Conservation (phyloP, 352 stramenopile species). For the Phytopythium helicoides region DNA sequence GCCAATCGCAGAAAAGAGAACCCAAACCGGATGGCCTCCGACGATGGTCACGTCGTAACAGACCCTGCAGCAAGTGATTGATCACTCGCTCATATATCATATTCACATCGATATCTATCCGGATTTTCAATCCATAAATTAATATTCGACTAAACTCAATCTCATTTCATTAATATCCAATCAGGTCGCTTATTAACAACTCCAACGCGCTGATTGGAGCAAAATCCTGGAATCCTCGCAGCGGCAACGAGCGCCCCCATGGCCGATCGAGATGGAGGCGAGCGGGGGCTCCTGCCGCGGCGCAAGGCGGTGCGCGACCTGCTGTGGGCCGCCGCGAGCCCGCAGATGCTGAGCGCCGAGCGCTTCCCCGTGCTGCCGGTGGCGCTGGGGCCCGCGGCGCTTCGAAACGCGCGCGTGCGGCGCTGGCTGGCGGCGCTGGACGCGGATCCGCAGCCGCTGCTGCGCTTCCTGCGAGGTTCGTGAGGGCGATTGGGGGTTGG, state of each 20-base stretch:
- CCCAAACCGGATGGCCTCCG: slow-evolving; percentile 5
- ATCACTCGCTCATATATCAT: no score
- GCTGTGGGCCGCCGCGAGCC: slow-evolving; percentile 58
- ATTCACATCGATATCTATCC: no score
- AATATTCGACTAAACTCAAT: no score
- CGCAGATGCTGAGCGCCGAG: slow-evolving; percentile 43
- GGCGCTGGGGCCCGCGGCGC: slow-evolving; percentile 23
- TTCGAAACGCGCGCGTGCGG: slow-evolving; percentile 25
- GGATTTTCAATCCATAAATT: no score
- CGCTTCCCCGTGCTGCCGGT: slow-evolving; percentile 46
- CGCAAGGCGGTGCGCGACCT: slow-evolving; percentile 70
- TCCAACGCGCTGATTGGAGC: no score
- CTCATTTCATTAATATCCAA: no score
- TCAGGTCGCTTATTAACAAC: no score
- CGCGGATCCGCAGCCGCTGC: slow-evolving; percentile 34
- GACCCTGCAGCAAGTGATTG: no score
- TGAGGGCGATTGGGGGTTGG: no score
- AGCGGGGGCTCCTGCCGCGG: slow-evolving; percentile 11
- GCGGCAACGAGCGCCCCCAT: no score
- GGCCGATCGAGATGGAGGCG: neutral
- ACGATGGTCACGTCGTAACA: neutral
- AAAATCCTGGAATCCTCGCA: no score
- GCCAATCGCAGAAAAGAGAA: neutral
- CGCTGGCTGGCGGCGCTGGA: slow-evolving; percentile 50
- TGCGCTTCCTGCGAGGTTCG: slow-evolving; percentile 52